phyloP scores from a whole-genome alignment of 2,329 filamentous ascomycete species.

The Xylariaceae sp. region DNA sequence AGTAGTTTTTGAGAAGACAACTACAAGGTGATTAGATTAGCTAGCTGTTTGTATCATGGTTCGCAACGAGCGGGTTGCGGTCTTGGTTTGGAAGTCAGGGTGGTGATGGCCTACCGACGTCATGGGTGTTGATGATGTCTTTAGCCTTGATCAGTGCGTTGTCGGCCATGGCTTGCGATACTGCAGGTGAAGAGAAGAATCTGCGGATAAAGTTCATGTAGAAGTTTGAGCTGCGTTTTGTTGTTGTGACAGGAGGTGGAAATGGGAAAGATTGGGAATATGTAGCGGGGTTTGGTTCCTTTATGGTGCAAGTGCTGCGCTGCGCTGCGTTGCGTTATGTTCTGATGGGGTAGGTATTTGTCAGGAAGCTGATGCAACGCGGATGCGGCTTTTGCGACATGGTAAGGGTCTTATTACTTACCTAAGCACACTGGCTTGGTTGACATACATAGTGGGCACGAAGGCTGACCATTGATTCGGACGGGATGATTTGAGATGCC shows the following conservation, averaged over 20 bases:
- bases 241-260: no score
- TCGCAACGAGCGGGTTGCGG: no score
- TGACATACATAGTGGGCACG: no score
- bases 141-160: slow-evolving; percentile 80
- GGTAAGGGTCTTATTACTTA: no score
- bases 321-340: no score
- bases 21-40: slow-evolving; percentile 33
- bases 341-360: neutral
- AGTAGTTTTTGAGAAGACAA: slow-evolving; percentile 95
- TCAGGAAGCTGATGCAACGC: neutral
- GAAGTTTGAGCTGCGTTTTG: neutral
- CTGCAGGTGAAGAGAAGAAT: slow-evolving; percentile 59
- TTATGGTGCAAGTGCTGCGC: slow-evolving; percentile 2
- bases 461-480: no score
- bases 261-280: no score
- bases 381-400: neutral
- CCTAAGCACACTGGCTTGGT: no score
- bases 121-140: slow-evolving; percentile 81
- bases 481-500: no score
- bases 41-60: slow-evolving; percentile 6
- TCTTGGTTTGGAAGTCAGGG: neutral
- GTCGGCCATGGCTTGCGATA: slow-evolving; percentile 67
- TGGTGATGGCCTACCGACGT: slow-evolving; percentile 59
- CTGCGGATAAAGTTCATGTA: slow-evolving; percentile 53
- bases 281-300: no score